Evolutionary conservation across 2,329 filamentous ascomycete species (phyloP), one percentile per base, ranked within the genome.

Genomic region (Teratosphaeria zuluensis): DNA sequence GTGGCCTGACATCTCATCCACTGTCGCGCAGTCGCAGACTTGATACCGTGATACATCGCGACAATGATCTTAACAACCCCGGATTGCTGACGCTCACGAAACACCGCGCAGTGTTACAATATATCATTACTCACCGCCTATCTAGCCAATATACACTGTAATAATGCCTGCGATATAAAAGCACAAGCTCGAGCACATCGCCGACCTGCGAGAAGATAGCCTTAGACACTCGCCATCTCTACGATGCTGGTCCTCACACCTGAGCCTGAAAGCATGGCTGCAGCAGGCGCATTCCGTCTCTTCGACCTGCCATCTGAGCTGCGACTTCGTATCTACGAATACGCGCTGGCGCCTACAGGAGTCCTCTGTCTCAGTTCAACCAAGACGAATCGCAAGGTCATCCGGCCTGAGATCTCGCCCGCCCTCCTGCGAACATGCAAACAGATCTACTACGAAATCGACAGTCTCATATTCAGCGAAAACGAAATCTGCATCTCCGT

Each of bases 401-500:
- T 66, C 32, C 33, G 11, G 0, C 68, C 66, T 9, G 32, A 24
- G 61, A 65, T 80, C 19, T 65, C 74, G 58, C 70, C 75, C 2
- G 62, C 66, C 16, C 72, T 78, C 35, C 70, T 79, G 1, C 59
- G 63, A 4, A 74, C 74, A 9, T 76, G 72, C 64, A 69, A 64
- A 16, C 69, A 70, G 46, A 72, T 76, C 62, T 62, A 75, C 65
- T 24, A 64, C 28, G 77, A 79, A 70, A 74, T 74, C 0, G 62
- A 63, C 2, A 64, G 69, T 19, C 68, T 80, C 8, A 68, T 80
- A 14, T 80, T 78, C 63, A 69, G 70, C 4, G 65, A 67, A 16
- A 77, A 80, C 65, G 70, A 72, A 19, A 78, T 81, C 67, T 70
- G 53, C 54, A 53, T 68, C 60, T 35, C 58, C 14, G 30, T 68